Evolutionary conservation across 1,284 basidiomycete genomes (phyloP), one percentile per base, ranked within the genome.

Genomic region (Rhodotorula sp.): DNA sequence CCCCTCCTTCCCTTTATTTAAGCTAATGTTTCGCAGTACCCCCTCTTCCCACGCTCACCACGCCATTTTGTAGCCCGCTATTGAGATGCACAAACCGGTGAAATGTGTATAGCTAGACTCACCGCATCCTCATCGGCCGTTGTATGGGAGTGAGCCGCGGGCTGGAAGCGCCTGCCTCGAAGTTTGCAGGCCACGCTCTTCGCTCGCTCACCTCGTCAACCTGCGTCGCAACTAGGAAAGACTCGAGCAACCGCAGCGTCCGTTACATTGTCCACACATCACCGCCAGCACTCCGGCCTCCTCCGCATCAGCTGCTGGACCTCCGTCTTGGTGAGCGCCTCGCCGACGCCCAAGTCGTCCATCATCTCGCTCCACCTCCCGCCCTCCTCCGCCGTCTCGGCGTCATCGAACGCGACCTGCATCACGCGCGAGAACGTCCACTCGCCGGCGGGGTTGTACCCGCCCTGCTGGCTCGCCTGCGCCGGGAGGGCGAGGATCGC

Each of bases 261-360:
- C 15, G 7, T 44, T 44, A 21, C 29, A 21, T 25, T n/a, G 48
- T 59, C n/a, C n/a, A n/a, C n/a, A n/a, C n/a, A n/a, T n/a, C n/a
- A 77, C 41, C 75, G 56, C 78, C 78, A 79, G 58, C 78, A 78
- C 60, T 79, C 78, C 6, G 75, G 76, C 51, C 78, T 19, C 44
- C 72, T 72, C 57, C 75, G 65, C 64, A 79, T 50, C 37, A 76
- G 63, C n/a, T 64, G 66, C 62, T 75, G 71, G 27, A 77, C 78
- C 61, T 79, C 71, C 29, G 61, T 57, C 68, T 64, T 70, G 10
- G 66, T 59, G 22, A 76, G 57, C 12, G 75, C 70, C 59, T 77
- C 78, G 9, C 71, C 72, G 22, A 78, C 71, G 21, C 78, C 77
- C n/a, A 78, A 32, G 34, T 74, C 72, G n/a, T 76, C 69, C 71